Percentiles rank a stretch among this genome's conserved stretches.
Conservation (phyloP, 2,329 filamentous ascomycete species). For the Didymella pomorum region DNA sequence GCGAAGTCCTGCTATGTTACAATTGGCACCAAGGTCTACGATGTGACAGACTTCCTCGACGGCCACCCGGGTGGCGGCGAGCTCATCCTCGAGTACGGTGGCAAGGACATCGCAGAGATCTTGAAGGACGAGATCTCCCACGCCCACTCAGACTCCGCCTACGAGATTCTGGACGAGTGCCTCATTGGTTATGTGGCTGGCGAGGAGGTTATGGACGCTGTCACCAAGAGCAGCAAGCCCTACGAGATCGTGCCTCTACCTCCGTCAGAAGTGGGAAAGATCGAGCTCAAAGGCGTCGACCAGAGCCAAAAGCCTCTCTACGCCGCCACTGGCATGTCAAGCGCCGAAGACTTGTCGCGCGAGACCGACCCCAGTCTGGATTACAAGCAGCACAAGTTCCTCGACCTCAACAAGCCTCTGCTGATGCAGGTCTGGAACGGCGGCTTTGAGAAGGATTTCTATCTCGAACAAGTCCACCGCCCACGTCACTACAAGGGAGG, state of each 20-base stretch:
- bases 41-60: constrained; percentile 89
- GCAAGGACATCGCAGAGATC: constrained; percentile 84
- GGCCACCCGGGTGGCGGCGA: constrained; percentile 91
- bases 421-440: constrained; percentile 88
- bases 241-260: constrained; percentile 63
- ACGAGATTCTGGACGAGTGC: constrained; percentile 90
- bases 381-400: constrained; percentile 90
- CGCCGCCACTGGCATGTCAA: constrained; percentile 82
- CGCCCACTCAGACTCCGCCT: constrained; percentile 88
- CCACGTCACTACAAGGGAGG: constrained; percentile 96
- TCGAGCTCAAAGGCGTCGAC: constrained; percentile 59
- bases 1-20: constrained; percentile 91
- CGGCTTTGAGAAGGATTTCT: constrained; percentile 93
- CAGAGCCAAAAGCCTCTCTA: constrained; percentile 60
- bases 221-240: constrained; percentile 57
- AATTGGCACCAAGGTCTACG: constrained; percentile 88
- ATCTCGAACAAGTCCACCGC: constrained; percentile 93
- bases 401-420: constrained; percentile 85
- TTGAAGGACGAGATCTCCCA: constrained; percentile 86
- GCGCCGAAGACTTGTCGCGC: constrained; percentile 82
- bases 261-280: constrained; percentile 57
- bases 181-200: constrained; percentile 80
- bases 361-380: constrained; percentile 81
- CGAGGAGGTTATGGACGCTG: constrained; percentile 63
- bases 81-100: constrained; percentile 86